Evolutionary conservation across 2,329 filamentous ascomycete genomes (phyloP), one percentile per base, ranked within the genome.

Genomic region (Pseudocercospora fijiensis): DNA sequence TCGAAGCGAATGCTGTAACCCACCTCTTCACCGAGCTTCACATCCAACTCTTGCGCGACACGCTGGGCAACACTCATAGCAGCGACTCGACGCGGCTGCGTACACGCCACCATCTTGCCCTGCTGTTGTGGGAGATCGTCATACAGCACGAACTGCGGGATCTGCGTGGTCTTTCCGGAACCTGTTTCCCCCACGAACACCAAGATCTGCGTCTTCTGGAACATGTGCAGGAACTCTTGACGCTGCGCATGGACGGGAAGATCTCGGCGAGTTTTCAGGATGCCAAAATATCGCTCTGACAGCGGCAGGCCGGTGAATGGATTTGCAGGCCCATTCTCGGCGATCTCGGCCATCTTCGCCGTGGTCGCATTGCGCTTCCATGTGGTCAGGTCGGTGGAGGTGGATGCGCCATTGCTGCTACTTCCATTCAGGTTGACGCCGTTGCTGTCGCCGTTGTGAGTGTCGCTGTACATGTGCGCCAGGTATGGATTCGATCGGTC

Each of bases 1-100:
- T 99, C 96, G 78, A 99, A 99, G 83, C 95, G 92, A 77, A 99
- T 98, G 78, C 91, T 98, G 82, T 98, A 99, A 78, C 95, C 95
- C 61, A 99, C 93, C 79, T 98, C 94, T 70, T 97, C 88, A 64
- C 95, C 95, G 26, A 99, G 85, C 64, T 85, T 87, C 70, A 97
- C 94, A 75, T 98, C 95, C 84, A 99, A 90, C 80, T 99, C 95
- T 75, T 96, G 88, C 27, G 96, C 92, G 30, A 99, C 95, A 89
- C 95, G 94, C 80, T 98, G 92, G 37, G 95, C 95, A 18, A 99
- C 95, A 53, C 93, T 97, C 92, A 97, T 99, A 73, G 95, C 95
- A 64, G 96, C 95, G 61, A 99, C 95, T 86, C 95, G 91, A 77
- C 96, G 90, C 67, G 95, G 95, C 79, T 99, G 95, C 5, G 95